phyloP scores from a whole-genome alignment of 257 asterid genomes.

The Nicotiana obtusifolia region DNA sequence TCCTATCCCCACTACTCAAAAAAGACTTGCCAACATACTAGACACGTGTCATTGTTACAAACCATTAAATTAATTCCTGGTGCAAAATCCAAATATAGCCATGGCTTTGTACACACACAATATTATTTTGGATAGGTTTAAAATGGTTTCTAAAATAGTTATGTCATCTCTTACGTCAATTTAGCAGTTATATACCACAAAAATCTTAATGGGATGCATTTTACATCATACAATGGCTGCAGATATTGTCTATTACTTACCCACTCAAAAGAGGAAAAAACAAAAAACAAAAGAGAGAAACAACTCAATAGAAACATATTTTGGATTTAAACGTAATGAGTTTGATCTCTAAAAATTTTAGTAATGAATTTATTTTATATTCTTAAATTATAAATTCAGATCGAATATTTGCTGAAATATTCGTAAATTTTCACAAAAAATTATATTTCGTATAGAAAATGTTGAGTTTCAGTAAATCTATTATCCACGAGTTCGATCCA shows the following conservation, averaged over 20 bases:
- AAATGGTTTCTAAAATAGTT: background rate
- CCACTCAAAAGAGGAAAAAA: background rate
- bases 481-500: background rate
- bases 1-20: background rate
- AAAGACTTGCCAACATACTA: background rate
- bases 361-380: background rate
- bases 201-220: background rate
- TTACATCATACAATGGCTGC: conserved; percentile 10
- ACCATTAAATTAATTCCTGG: background rate
- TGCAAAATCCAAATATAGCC: background rate
- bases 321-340: too few species aligned
- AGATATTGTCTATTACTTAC: background rate
- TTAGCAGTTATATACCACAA: background rate
- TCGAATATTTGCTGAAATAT: background rate
- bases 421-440: background rate
- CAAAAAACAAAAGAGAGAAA: background rate
- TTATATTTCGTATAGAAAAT: background rate
- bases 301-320: background rate
- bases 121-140: conserved; percentile 2
- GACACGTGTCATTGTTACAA: background rate
- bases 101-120: background rate
- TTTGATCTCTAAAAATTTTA: background rate
- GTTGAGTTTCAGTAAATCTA: rapidly evolving
- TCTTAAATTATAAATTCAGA: background rate
- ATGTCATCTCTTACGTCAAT: conserved; percentile 14